Evolutionary conservation across 768 basidiomycete species (phyloP).

Genomic region (Collybia sordida): DNA sequence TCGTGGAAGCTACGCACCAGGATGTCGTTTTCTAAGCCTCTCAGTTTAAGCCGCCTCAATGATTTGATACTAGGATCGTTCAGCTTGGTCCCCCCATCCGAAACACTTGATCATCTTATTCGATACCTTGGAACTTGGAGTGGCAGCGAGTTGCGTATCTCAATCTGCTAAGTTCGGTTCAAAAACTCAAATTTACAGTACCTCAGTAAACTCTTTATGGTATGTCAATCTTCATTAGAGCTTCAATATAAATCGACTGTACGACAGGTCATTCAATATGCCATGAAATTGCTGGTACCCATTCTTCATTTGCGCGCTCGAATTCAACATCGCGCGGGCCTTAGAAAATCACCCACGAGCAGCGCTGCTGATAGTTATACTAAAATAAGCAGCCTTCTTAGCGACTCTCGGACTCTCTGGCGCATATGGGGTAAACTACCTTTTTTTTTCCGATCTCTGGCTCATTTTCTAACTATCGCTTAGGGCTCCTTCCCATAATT

Average conservation of each 20-base stretch:
- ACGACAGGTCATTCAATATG: slow-evolving; percentile 68
- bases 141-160: slow-evolving; percentile 76
- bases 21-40: slow-evolving; percentile 57
- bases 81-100: slow-evolving; percentile 53
- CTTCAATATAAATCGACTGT: background rate
- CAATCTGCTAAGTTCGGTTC: background rate
- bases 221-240: slow-evolving; percentile 23
- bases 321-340: slow-evolving; percentile 63
- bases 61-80: slow-evolving; percentile 69
- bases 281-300: slow-evolving; percentile 68
- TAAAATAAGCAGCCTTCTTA: slow-evolving; percentile 54
- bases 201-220: slow-evolving; percentile 74
- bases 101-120: slow-evolving; percentile 69
- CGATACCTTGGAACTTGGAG: slow-evolving; percentile 82
- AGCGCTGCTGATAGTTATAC: slow-evolving; percentile 47
- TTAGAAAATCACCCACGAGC: slow-evolving; percentile 54
- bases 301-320: slow-evolving; percentile 66
- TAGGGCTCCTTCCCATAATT: slow-evolving; percentile 76
- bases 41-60: slow-evolving; percentile 51
- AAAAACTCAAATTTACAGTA: slow-evolving; percentile 4
- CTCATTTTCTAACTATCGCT: background rate
- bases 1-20: background rate
- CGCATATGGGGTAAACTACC: slow-evolving; percentile 70
- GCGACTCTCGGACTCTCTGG: slow-evolving; percentile 73
- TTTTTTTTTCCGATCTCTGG: background rate